A percentile compares a stretch with the other conserved stretches of the same genome.
Evolutionary conservation across 768 basidiomycete genomes (phyloP).

Genomic region (Mrakia gelida): DNA sequence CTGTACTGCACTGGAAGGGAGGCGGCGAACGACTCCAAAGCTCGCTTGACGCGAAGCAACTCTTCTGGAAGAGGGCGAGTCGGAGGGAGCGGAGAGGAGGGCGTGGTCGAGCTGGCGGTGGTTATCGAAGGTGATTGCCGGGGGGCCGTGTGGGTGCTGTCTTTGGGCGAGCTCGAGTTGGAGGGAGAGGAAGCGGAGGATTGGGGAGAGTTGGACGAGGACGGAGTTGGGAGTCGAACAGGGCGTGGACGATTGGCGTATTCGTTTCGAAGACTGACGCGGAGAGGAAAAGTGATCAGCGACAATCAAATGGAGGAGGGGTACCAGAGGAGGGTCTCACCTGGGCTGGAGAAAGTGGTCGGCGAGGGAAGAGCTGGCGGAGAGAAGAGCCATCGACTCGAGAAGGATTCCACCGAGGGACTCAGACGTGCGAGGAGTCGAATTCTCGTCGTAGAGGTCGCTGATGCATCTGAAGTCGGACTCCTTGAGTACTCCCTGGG

Average conservation of each 20-base stretch:
- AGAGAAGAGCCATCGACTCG: slow-evolving; percentile 1
- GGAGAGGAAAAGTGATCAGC: not conserved
- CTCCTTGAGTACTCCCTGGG: not conserved
- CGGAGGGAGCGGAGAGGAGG: not conserved
- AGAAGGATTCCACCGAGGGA: not conserved
- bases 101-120: not conserved
- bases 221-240: not conserved
- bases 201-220: not conserved
- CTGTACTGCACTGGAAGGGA: not conserved
- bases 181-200: not conserved
- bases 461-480: not conserved
- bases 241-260: not conserved
- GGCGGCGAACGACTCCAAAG: not conserved
- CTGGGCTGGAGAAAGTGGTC: slow-evolving; percentile 12
- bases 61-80: not conserved
- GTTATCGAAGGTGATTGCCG: no score
- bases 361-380: not conserved
- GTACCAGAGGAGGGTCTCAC: not conserved
- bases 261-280: not conserved
- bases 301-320: not conserved
- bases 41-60: not conserved
- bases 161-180: not conserved
- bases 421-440: not conserved
- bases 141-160: no score
- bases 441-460: not conserved